A percentile compares a stretch with the other conserved stretches of the same genome.
Evolutionary conservation across 2,329 filamentous ascomycete genomes (phyloP).

Genomic region (Monilinia polystroma): DNA sequence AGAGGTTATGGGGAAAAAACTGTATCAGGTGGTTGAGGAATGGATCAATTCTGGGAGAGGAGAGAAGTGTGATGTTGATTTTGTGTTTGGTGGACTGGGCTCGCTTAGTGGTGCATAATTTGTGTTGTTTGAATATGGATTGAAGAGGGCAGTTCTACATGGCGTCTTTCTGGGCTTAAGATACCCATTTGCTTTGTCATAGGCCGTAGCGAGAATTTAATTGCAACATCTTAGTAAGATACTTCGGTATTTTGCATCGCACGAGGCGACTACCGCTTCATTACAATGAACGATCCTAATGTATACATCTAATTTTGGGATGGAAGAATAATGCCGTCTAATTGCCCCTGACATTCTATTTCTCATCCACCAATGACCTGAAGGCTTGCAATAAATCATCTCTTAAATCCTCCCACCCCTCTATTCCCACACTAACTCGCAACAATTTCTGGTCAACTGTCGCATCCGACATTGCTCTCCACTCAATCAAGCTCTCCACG

Average conservation of each 20-base stretch:
- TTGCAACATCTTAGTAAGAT: background rate
- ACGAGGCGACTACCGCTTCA: background rate
- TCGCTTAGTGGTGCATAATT: conserved; percentile 13
- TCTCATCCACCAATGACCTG: conserved; percentile 38
- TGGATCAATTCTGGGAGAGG: conserved; percentile 28
- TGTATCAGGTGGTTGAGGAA: conserved; percentile 28
- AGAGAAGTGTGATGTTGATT: conserved; percentile 27
- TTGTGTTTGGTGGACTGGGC: conserved; percentile 29
- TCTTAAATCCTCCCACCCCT: conserved; percentile 80
- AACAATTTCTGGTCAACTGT: conserved; percentile 70
- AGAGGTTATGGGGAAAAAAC: conserved; percentile 21
- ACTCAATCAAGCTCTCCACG: conserved; percentile 95
- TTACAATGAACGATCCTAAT: background rate
- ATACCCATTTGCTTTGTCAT: conserved; percentile 20
- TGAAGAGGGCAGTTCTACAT: background rate
- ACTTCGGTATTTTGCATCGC: conserved; percentile 4
- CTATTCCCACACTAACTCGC: conserved; percentile 82
- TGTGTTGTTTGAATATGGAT: background rate
- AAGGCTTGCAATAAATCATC: conserved; percentile 71
- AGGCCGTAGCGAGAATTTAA: background rate
- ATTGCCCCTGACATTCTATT: background rate
- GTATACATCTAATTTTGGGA: background rate
- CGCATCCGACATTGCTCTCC: conserved; percentile 84
- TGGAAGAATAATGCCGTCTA: background rate
- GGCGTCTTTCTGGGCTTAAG: conserved; percentile 13